These are phyloP conservation scores for Cyberlindnera mycetangii DNA, from an alignment of 805 yeast genomes.

Conservation along the genomic window DNA sequence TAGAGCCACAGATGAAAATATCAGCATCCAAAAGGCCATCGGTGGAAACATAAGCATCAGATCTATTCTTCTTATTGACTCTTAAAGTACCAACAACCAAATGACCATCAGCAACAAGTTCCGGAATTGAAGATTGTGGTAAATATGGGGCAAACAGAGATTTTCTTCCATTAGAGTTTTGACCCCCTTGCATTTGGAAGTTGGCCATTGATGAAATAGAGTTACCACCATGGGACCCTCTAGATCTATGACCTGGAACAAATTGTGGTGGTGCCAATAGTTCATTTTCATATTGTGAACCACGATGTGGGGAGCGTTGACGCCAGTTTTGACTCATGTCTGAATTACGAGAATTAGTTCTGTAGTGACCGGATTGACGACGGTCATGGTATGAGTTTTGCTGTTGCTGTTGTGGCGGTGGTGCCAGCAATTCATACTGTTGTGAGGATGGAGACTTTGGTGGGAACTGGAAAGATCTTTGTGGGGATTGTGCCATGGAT, in stretches of 20 bases:
- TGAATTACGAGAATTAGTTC: slow-evolving; percentile 36
- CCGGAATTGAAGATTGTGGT: slow-evolving; percentile 91
- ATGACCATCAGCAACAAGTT: slow-evolving; percentile 82
- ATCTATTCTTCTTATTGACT: slow-evolving; percentile 93
- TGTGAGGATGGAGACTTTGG: slow-evolving; percentile 31
- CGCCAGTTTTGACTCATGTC: slow-evolving; percentile 65
- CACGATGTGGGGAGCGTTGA: slow-evolving; percentile 36
- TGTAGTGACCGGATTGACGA: slow-evolving; percentile 39
- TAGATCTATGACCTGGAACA: slow-evolving; percentile 76
- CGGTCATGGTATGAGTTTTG: slow-evolving; percentile 32
- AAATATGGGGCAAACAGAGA: slow-evolving; percentile 94
- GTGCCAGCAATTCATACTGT: slow-evolving; percentile 4
- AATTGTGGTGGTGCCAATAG: slow-evolving; percentile 18
- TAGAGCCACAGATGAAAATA: slow-evolving; percentile 95
- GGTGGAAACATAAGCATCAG: slow-evolving; percentile 98
- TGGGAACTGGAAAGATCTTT: slow-evolving; percentile 63
- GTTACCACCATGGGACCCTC: slow-evolving; percentile 69
- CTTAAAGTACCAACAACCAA: slow-evolving; percentile 89
- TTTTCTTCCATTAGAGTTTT: slow-evolving; percentile 45
- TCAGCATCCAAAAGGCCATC: slow-evolving; percentile 96
- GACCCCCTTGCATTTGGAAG: slow-evolving; percentile 23
- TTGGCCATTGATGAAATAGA: slow-evolving; percentile 36
- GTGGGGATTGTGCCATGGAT: slow-evolving; percentile 37
- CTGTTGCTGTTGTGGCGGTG: slow-evolving; percentile 24
- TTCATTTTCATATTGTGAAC: slow-evolving; percentile 27